A percentile compares a stretch with the other conserved stretches of the same genome.
phyloP scores from a whole-genome alignment of 345 rosid genomes.

The Populus ilicifolia region DNA sequence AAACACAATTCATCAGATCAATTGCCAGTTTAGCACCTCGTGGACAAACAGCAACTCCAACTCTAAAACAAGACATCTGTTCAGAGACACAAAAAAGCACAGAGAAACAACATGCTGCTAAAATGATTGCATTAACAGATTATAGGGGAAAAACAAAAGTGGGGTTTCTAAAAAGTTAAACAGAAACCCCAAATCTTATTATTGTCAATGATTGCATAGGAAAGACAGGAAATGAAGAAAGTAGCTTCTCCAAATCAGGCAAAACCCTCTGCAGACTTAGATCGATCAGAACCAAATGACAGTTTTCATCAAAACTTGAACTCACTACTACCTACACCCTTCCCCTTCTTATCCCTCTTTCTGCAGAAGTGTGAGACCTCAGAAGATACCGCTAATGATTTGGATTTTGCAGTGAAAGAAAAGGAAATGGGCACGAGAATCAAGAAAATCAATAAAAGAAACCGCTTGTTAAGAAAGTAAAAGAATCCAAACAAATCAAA shows the following conservation, averaged over 20 bases:
- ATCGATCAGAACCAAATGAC: background rate
- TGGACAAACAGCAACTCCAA: background rate
- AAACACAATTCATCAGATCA: background rate
- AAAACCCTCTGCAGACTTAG: background rate
- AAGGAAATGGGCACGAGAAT: background rate
- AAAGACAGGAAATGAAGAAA: background rate
- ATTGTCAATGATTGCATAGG: background rate
- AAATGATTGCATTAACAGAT: background rate
- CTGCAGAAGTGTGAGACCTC: background rate
- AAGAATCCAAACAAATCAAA: constrained; percentile 13
- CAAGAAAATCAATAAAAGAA: background rate
- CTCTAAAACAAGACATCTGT: background rate
- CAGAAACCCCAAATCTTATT: too few species aligned
- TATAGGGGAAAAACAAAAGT: background rate
- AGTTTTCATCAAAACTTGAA: background rate
- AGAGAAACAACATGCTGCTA: background rate
- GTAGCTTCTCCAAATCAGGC: background rate
- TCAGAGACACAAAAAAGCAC: background rate
- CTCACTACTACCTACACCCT: too few species aligned
- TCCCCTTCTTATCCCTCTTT: background rate
- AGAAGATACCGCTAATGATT: background rate
- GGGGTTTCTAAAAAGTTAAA: background rate
- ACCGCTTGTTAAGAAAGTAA: background rate
- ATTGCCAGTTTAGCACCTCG: background rate
- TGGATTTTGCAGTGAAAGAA: background rate